Base-by-base conservation (phyloP, 1,139 yeast genomes). In the Sugiyamaella japonica region DNA sequence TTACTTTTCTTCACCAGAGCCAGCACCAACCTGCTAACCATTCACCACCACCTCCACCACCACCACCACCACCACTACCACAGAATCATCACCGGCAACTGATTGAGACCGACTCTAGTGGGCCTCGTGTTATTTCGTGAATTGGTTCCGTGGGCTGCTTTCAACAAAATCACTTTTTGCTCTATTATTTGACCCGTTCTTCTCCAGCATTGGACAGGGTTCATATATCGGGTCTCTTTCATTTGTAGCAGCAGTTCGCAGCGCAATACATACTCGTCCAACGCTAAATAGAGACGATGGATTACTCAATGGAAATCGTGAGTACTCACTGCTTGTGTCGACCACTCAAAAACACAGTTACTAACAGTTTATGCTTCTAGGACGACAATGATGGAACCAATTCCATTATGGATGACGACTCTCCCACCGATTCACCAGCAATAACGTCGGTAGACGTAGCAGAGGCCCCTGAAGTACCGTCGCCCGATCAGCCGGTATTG, bases 281-380 rank as follows among this genome's bases (percentile, higher is more conserved):
- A 31, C 15, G n/a, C 43, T 20, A 20, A 41, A 52, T 29, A 31
- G 23, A 12, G 32, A 17, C 16, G 13, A 44, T 56, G 59, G 57
- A 56, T 45, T 53, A 54, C 28, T 53, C 61, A 34, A 58, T 58
- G 61, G 61, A 58, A 25, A 32, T 55, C 52, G 61, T 58, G 53
- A 56, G 60, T 50, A 2, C 4, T 34, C 16, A 7, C 15, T 34
- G 25, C 25, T 6, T 20, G 25, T 20, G 3, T 34, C 8, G 16
- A 16, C 15, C 2, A 8, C 7, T 34, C 9, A 3, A 13, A 8
- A 34, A 34, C 38, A 3, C 15, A 34, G 4, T 38, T 3, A 32
- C 23, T 16, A 13, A 34, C 32, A 50, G 52, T 29, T 6, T 32
- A 23, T 8, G n/a, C n/a, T 16, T 38, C 3, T 12, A 50, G 48